Percentiles rank a stretch among this genome's conserved stretches.
Evolutionary conservation across 306 rosid species (phyloP).

Genomic region (Morella rubra): DNA sequence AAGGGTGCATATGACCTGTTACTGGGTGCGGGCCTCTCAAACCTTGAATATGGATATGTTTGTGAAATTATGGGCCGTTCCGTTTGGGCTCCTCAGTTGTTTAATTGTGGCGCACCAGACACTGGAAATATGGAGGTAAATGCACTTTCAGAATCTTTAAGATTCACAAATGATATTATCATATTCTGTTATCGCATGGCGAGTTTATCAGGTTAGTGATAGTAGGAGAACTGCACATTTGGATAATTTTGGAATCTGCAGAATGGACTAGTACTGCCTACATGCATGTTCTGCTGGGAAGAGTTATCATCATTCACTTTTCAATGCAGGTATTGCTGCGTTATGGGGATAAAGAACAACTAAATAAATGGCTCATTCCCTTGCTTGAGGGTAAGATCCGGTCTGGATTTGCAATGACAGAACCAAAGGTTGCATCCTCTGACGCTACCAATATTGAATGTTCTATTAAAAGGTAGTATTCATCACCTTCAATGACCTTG

Average conservation of each 20-base stretch:
- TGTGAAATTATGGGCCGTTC: slow-evolving; percentile 98
- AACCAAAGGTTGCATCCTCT: slow-evolving; percentile 89
- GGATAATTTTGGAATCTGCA: neutral
- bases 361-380: slow-evolving; percentile 83
- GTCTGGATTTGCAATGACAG: slow-evolving; percentile 97
- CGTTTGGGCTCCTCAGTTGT: slow-evolving; percentile 91
- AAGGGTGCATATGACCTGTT: slow-evolving; percentile 46
- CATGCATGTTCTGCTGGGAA: neutral
- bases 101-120: slow-evolving; percentile 93
- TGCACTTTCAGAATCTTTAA: slow-evolving; percentile 22
- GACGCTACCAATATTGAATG: slow-evolving; percentile 93
- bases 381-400: slow-evolving; percentile 90
- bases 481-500: slow-evolving; percentile 3
- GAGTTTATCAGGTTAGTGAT: neutral
- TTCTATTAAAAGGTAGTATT: slow-evolving; percentile 71
- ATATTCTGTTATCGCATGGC: neutral
- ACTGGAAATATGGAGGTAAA: slow-evolving; percentile 99
- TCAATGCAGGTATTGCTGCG: slow-evolving; percentile 78
- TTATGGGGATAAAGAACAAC: slow-evolving; percentile 77
- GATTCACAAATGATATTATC: slow-evolving; percentile 14
- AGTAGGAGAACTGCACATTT: neutral
- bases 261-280: neutral
- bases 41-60: slow-evolving; percentile 94
- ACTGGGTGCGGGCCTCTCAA: slow-evolving; percentile 89
- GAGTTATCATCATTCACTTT: slow-evolving; percentile 20